A percentile compares a stretch with the other conserved stretches of the same genome.
Evolutionary conservation across 495 filamentous ascomycete species (phyloP).

Genomic region (Jackrogersella minutella): DNA sequence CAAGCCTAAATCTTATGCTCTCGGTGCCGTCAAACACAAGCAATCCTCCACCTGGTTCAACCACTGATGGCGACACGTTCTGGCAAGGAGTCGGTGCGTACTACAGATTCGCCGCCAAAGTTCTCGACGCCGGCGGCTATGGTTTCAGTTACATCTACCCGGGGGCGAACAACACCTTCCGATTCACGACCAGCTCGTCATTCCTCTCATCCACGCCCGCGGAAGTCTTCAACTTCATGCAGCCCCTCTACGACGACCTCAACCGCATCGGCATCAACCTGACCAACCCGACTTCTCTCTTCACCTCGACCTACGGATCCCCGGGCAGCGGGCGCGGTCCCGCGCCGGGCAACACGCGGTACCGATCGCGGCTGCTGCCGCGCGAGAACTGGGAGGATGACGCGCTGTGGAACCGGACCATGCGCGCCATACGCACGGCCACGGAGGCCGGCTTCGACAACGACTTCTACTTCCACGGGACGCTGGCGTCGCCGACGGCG

Average conservation of each 20-base stretch:
- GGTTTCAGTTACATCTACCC: constrained; percentile 53
- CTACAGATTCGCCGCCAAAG: constrained; percentile 50
- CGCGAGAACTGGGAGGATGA: constrained; percentile 54
- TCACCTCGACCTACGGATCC: constrained; percentile 24
- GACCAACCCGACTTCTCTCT: constrained; percentile 32
- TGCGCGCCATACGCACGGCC: constrained; percentile 56
- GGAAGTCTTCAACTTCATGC: constrained; percentile 37
- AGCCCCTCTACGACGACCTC: constrained; percentile 47
- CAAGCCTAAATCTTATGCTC: constrained; percentile 36
- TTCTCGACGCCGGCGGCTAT: constrained; percentile 54
- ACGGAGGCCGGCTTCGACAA: constrained; percentile 56
- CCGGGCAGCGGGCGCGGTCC: constrained; percentile 42
- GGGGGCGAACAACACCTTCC: constrained; percentile 32
- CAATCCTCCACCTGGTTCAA: constrained; percentile 37
- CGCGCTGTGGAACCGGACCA: constrained; percentile 55
- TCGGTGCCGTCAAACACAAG: constrained; percentile 46
- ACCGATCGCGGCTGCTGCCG: constrained; percentile 62
- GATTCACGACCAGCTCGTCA: constrained; percentile 44
- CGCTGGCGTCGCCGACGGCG: constrained; percentile 48
- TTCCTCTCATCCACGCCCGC: constrained; percentile 37
- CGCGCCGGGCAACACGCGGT: constrained; percentile 38
- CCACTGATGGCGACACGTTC: constrained; percentile 54
- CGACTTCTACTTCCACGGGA: constrained; percentile 55
- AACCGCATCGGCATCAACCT: constrained; percentile 45
- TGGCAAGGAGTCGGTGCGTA: constrained; percentile 56